Percentiles rank a stretch among this genome's conserved stretches.
phyloP scores from a whole-genome alignment of 2,329 filamentous ascomycete genomes.

The Colletotrichum euphorbiae region DNA sequence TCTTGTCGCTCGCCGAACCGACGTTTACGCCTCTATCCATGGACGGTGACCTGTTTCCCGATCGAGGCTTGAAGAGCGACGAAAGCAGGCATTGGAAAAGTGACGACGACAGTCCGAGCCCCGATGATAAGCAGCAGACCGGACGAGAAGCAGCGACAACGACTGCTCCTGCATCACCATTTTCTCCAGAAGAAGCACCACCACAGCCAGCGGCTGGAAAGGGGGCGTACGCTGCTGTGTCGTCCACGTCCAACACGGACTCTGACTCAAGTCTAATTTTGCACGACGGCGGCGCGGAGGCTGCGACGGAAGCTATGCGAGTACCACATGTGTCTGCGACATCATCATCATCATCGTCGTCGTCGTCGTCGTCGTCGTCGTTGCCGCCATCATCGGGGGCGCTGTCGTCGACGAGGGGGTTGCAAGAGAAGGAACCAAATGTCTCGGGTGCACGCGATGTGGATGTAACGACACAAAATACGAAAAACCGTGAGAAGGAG shows the following conservation, averaged over 20 bases:
- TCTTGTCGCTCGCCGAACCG: conserved; percentile 43
- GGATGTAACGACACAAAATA: conserved; percentile 9
- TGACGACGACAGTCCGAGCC: conserved; percentile 4
- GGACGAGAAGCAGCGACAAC: background rate
- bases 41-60: conserved; percentile 42
- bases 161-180: background rate
- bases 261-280: background rate
- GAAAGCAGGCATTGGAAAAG: background rate
- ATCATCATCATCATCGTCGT: background rate
- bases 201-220: conserved; percentile 12
- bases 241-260: background rate
- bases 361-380: background rate
- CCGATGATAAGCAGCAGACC: background rate
- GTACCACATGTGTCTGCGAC: conserved; percentile 9
- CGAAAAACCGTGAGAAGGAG: background rate
- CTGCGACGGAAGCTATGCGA: conserved; percentile 5
- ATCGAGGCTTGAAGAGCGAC: background rate
- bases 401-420: background rate
- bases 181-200: background rate
- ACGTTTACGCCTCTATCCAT: conserved; percentile 49
- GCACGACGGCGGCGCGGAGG: background rate
- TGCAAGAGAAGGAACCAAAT: conserved; percentile 19
- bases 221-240: conserved; percentile 6
- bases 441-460: conserved; percentile 36
- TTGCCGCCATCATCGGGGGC: background rate